Conservation (phyloP, 2,329 filamentous ascomycete species). For the Exserohilum turcica region DNA sequence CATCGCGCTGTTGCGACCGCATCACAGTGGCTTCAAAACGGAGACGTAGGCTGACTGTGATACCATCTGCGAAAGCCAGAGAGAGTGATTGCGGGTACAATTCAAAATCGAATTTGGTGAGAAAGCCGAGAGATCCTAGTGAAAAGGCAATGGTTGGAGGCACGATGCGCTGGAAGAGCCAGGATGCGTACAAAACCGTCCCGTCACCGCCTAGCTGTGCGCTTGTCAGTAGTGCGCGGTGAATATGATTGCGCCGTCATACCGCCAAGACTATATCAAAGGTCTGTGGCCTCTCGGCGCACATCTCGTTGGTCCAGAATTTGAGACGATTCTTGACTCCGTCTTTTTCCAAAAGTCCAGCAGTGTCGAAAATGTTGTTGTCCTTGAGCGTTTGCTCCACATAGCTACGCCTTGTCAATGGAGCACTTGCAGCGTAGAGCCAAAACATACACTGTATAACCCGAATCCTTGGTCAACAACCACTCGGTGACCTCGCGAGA, state of each 20-base stretch:
- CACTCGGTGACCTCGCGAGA: constrained; percentile 79
- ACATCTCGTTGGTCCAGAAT: constrained; percentile 85
- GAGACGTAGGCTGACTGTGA: constrained; percentile 84
- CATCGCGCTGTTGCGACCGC: constrained; percentile 65
- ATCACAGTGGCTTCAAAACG: constrained; percentile 94
- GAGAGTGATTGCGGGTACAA: constrained; percentile 71
- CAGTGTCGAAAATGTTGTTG: constrained; percentile 73
- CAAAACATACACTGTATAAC: constrained; percentile 70
- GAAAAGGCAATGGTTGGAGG: constrained; percentile 92
- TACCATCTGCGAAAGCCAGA: constrained; percentile 77
- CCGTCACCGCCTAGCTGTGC: constrained; percentile 80
- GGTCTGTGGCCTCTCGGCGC: constrained; percentile 75
- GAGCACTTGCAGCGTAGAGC: constrained; percentile 7
- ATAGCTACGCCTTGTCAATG: constrained; percentile 49
- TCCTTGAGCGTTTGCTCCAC: constrained; percentile 76
- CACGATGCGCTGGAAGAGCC: constrained; percentile 94
- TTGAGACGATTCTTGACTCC: constrained; percentile 65
- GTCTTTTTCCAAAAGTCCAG: constrained; percentile 69
- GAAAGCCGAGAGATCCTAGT: constrained; percentile 87
- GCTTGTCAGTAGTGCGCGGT: constrained; percentile 6
- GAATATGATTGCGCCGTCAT: constrained; percentile 23
- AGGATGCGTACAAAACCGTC: constrained; percentile 95
- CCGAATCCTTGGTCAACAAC: constrained; percentile 74
- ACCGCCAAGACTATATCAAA: constrained; percentile 92
- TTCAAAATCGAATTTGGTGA: constrained; percentile 95